Conservation (phyloP, 2,329 filamentous ascomycete genomes). For the Domatiomyces catenatus region DNA sequence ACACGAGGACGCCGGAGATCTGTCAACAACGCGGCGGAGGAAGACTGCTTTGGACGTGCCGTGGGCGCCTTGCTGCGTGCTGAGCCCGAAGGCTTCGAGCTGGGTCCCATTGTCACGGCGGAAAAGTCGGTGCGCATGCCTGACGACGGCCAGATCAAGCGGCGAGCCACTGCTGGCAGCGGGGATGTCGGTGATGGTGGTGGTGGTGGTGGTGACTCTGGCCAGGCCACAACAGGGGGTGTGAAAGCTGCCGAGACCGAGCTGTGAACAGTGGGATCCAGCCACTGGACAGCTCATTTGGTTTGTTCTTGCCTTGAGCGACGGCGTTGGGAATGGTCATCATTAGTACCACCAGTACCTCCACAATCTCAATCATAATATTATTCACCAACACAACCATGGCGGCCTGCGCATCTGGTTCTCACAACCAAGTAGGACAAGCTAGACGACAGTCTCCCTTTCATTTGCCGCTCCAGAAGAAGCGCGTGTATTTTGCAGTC, state of each 20-base stretch:
- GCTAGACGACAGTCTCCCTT: background rate
- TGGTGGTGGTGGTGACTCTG: too few relatives aligned
- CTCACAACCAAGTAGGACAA: too few relatives aligned
- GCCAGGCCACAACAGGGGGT: conserved; percentile 7
- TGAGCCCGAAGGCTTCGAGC: conserved; percentile 24
- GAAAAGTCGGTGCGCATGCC: conserved; percentile 42
- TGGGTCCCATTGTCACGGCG: conserved; percentile 43
- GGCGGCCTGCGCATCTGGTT: too few relatives aligned
- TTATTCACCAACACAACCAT: too few relatives aligned
- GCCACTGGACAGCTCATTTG: background rate
- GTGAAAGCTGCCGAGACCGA: conserved; percentile 5
- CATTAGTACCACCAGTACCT: background rate
- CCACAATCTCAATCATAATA: too few relatives aligned
- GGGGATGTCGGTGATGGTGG: too few relatives aligned
- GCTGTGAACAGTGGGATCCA: conserved; percentile 1
- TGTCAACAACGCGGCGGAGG: conserved; percentile 21
- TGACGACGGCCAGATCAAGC: conserved; percentile 22
- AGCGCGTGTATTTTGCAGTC: background rate
- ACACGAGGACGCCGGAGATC: conserved; percentile 16
- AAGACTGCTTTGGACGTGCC: conserved; percentile 41
- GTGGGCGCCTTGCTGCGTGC: conserved; percentile 35
- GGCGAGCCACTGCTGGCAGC: conserved; percentile 7
- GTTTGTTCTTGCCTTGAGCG: conserved; percentile 6
- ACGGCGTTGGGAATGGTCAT: conserved; percentile 9
- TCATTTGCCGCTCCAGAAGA: background rate